Evolutionary conservation across 306 rosid genomes (phyloP), one percentile per base, ranked within the genome.

Genomic region (Notholithocarpus densiflorus): DNA sequence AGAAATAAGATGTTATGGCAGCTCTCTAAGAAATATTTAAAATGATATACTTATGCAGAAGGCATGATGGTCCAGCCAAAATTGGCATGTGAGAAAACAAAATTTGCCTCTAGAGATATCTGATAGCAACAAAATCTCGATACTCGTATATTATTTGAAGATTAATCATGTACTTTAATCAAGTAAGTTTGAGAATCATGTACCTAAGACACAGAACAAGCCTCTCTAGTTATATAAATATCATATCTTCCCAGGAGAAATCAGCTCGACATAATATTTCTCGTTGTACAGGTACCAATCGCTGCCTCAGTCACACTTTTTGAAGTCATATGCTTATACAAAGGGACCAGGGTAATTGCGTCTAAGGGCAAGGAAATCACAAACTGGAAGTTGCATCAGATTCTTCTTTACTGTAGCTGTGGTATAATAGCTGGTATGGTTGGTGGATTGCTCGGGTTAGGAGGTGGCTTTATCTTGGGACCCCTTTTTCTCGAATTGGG

Each of bases 381-480:
- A 82, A 86, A 78, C 85, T 92, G 95, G 93, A 90, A 90, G 82
- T 23, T 86, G 82, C 95, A 87, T 77, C 85, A 86, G 78, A 72
- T 91, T 21, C 82, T 75, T 77, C 83, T 91, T 8, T 89, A 85
- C 80, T 89, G 97, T 78, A 55, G 79, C 71, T 83, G 90, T 82
- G 97, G 97, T 65, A 88, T 91, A 17, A 2, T 89, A 61, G 97
- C 97, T 54, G 97, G 97, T 60, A 74, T 92, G 81, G 90, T 92
- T 23, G 92, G 95, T 72, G 97, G 97, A 71, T 79, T 92, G 66
- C 95, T 92, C 60, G 97, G 97, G 20, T 84, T 92, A 1, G 97
- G 97, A 40, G 97, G 97, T 24, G 94, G 97, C 56, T 92, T 92
- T 82, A 89, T 92, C 74, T 79, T 92, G 80, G 97, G 97, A 80